Percentiles rank a stretch among this genome's conserved stretches.
These are phyloP conservation scores for Fusarium phyllophilum DNA, from an alignment of 2,329 filamentous ascomycete species.

Conservation along the genomic window DNA sequence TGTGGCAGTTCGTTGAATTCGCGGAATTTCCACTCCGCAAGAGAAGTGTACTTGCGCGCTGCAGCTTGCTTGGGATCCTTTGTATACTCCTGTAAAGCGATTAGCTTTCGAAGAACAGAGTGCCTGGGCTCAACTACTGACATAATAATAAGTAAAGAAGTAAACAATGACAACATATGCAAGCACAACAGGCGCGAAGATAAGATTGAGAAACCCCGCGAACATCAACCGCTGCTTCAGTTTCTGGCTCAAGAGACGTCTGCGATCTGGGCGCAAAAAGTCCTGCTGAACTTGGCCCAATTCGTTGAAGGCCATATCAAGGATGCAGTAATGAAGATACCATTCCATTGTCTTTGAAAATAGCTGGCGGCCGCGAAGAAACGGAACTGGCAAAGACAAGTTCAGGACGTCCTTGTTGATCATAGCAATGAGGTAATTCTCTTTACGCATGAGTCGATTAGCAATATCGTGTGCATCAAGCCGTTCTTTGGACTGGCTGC, in stretches of 20 bases:
- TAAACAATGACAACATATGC: constrained; percentile 87
- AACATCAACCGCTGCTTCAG: constrained; percentile 82
- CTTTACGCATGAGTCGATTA: constrained; percentile 93
- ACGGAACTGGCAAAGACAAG: constrained; percentile 85
- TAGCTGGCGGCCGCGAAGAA: constrained; percentile 80
- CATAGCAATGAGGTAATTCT: constrained; percentile 96
- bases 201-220: constrained; percentile 84
- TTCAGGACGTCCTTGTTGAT: constrained; percentile 97
- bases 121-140: constrained; percentile 51
- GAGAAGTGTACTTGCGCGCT: constrained; percentile 83
- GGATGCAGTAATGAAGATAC: constrained; percentile 89
- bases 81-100: constrained; percentile 78
- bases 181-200: constrained; percentile 89
- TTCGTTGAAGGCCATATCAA: constrained; percentile 94
- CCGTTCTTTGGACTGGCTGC: constrained; percentile 89
- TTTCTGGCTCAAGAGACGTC: constrained; percentile 80
- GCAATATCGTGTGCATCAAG: constrained; percentile 98
- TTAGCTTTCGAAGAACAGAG: constrained; percentile 1
- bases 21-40: constrained; percentile 97
- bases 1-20: constrained; percentile 98
- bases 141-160: constrained; percentile 94
- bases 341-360: constrained; percentile 92
- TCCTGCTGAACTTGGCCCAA: constrained; percentile 86
- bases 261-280: constrained; percentile 85
- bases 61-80: constrained; percentile 91